Evolutionary conservation across 441 rosid genomes (phyloP).

Genomic region (Eruca vesicaria): DNA sequence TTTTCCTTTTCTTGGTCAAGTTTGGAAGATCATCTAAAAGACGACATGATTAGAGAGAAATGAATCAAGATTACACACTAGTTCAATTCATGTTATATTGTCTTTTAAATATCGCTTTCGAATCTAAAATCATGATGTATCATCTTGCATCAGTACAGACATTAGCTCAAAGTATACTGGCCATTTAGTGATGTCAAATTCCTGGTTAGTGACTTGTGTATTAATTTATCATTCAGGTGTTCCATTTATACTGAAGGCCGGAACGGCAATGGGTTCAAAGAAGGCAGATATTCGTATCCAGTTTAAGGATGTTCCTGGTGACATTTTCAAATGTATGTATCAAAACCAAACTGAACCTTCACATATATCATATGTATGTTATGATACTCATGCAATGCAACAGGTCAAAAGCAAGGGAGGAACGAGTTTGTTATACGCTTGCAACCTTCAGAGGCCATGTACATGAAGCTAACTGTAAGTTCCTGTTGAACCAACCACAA

Average conservation of each 20-base stretch:
- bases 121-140: no score
- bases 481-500: neutral
- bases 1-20: neutral
- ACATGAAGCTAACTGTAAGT: conserved; percentile 97
- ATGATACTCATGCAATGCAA: neutral
- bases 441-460: conserved; percentile 93
- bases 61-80: neutral
- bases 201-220: neutral
- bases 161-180: no score
- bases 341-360: neutral
- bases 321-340: conserved; percentile 83
- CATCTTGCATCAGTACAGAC: no score
- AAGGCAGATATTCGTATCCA: conserved; percentile 98
- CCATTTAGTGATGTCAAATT: no score
- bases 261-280: conserved; percentile 91
- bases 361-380: conserved; percentile 52
- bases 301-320: conserved; percentile 98
- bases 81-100: neutral
- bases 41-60: neutral
- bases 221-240: conserved; percentile 60
- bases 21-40: neutral
- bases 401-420: conserved; percentile 96
- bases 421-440: conserved; percentile 96
- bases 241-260: conserved; percentile 95
- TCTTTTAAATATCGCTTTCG: no score